phyloP scores from a whole-genome alignment of 306 rosid species.

The Quercus glauca region DNA sequence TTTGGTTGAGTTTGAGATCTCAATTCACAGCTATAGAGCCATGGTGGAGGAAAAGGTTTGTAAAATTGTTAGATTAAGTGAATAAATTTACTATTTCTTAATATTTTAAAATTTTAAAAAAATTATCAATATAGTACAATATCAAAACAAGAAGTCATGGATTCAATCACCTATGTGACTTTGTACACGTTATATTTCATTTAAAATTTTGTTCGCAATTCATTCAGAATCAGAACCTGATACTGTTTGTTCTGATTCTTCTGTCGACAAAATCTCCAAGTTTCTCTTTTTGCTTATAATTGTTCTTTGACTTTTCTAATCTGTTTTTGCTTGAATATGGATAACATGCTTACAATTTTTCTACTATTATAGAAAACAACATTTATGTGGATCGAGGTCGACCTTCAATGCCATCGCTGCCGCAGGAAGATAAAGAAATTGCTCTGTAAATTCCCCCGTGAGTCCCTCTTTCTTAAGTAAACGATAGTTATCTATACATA shows the following conservation, averaged over 20 bases:
- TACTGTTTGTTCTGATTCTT: background rate
- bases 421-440: conserved; percentile 73
- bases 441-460: conserved; percentile 72
- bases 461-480: conserved; percentile 27
- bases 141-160: too few relatives aligned
- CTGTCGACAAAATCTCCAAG: background rate
- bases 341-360: background rate
- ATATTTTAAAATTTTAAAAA: too few relatives aligned
- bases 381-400: conserved; percentile 62
- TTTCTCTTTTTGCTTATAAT: background rate
- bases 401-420: conserved; percentile 69
- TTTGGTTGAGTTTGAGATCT: conserved; percentile 25
- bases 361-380: conserved; percentile 38
- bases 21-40: background rate
- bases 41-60: conserved; percentile 47
- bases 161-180: background rate
- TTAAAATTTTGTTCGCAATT: background rate
- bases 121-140: too few relatives aligned
- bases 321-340: background rate
- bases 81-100: too few relatives aligned
- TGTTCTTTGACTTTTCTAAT: background rate
- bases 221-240: conserved; percentile 10
- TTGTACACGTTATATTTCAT: too few relatives aligned
- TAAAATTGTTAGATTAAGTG: too few relatives aligned
- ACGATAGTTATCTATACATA: background rate